phyloP scores from a whole-genome alignment of 495 filamentous ascomycete species.

The Tetracladium marchalianum region DNA sequence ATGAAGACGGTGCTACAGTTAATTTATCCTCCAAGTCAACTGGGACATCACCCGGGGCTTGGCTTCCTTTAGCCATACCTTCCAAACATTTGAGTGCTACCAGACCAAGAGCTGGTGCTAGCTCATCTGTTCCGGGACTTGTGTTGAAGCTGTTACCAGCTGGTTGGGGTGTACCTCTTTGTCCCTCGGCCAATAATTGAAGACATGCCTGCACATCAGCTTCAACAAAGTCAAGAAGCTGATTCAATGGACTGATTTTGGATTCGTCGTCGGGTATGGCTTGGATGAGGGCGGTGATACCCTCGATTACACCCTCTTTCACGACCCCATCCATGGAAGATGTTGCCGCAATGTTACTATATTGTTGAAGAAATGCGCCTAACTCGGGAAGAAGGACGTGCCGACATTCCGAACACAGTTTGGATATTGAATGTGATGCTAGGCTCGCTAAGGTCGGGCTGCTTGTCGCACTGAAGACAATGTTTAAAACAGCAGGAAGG shows the following conservation, averaged over 20 bases:
- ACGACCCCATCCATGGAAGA: constrained; percentile 54
- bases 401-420: constrained; percentile 74
- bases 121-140: constrained; percentile 1
- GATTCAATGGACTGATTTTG: constrained; percentile 50
- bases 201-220: constrained; percentile 43
- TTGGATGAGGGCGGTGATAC: constrained; percentile 78
- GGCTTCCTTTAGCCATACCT: constrained; percentile 71
- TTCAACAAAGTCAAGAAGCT: constrained; percentile 56
- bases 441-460: constrained; percentile 53
- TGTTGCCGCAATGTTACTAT: constrained; percentile 48
- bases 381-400: constrained; percentile 59
- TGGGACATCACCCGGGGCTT: constrained; percentile 57
- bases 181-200: background rate
- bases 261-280: constrained; percentile 54
- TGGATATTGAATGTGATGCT: constrained; percentile 73
- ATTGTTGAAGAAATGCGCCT: constrained; percentile 67
- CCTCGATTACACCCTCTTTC: constrained; percentile 74
- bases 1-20: constrained; percentile 31
- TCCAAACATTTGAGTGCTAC: constrained; percentile 62
- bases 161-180: no score
- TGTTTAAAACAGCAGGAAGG: constrained; percentile 66
- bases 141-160: no score
- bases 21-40: constrained; percentile 51
- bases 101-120: constrained; percentile 38
- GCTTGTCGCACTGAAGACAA: constrained; percentile 68